Conservation (phyloP, 2,329 filamentous ascomycete species). For the Arthrobotrys entomopaga region DNA sequence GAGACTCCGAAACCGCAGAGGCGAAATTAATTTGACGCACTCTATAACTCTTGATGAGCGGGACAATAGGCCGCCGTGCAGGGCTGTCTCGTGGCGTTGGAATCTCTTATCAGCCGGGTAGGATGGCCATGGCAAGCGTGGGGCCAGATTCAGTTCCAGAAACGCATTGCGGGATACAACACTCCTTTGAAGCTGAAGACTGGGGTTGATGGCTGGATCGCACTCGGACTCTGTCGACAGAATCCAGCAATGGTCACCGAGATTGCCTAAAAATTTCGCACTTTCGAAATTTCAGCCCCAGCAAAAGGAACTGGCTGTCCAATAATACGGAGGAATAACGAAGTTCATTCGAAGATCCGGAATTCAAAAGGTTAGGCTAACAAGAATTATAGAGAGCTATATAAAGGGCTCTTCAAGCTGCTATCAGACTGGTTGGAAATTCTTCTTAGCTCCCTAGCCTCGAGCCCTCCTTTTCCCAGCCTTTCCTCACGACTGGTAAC, state of each 20-base stretch:
- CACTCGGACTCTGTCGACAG: constrained; percentile 14
- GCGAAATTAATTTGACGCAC: not conserved
- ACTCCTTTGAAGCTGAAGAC: not conserved
- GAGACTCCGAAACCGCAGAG: not conserved
- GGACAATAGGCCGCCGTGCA: constrained; percentile 19
- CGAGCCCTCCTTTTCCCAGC: not conserved
- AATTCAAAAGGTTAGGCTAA: not conserved
- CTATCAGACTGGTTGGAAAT: not conserved
- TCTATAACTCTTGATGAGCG: not conserved
- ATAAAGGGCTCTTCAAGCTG: not conserved
- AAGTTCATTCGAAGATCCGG: not conserved
- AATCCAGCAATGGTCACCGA: not conserved
- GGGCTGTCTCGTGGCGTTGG: constrained; percentile 16
- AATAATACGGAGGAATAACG: not conserved
- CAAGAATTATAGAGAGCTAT: not conserved
- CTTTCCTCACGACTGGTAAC: not conserved
- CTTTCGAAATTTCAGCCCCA: constrained; percentile 15
- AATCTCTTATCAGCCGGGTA: constrained; percentile 17
- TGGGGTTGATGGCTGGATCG: not conserved
- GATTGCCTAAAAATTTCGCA: not conserved
- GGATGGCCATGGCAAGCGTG: not conserved
- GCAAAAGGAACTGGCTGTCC: not conserved
- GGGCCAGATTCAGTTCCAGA: constrained; percentile 8
- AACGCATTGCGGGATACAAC: constrained; percentile 1
- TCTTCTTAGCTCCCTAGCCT: not conserved